Base-by-base conservation (phyloP, 2,329 filamentous ascomycete genomes). In the Penicillium thymicola region DNA sequence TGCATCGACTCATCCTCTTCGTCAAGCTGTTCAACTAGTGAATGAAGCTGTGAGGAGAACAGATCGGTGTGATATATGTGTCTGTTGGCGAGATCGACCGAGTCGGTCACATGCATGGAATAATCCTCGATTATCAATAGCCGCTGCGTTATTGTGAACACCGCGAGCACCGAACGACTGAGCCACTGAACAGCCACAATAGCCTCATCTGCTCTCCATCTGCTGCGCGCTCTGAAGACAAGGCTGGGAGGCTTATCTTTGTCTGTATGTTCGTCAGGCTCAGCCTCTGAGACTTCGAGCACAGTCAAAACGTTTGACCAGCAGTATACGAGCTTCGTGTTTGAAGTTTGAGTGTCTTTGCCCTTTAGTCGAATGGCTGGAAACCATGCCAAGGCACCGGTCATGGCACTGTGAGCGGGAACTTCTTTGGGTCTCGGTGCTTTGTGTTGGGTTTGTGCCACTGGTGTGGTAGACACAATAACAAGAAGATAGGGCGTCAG, bases 251-350 rank as follows among this genome's bases (percentile, higher is more conserved):
- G 90, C 67, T 90, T 92, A 63, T 93, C 89, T 60, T 85, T 86
- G 63, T 91, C 86, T 14, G 85, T 82, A 0, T 82, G 71, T 25
- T 80, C 76, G 5, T 78, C 73, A 10, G 75, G 75, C 21, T 82
- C 81, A 13, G 87, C 79, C 64, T 94, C 89, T 50, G 93, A 87
- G 11, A 97, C 85, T 61, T 99, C 94, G 25, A 99, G 78, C 5
- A 99, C 87, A 0, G 92, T 97, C 62, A 99, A 78, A n/a, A 97
- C 86, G 67, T 97, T 97, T 2, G 94, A 97, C 94, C 94, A 99
- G 74, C 92, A 97, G 76, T 99, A 99, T 0, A 90, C 93, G 18
- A 99, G 82, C 73, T 99, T 97, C 8, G 86, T 83, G 65, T 86
- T 88, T 5, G 85, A 86, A 0, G 84, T 85, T 45, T 83, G 81